Base-by-base conservation (phyloP, 257 asterid genomes). In the Buddleja alternifolia region DNA sequence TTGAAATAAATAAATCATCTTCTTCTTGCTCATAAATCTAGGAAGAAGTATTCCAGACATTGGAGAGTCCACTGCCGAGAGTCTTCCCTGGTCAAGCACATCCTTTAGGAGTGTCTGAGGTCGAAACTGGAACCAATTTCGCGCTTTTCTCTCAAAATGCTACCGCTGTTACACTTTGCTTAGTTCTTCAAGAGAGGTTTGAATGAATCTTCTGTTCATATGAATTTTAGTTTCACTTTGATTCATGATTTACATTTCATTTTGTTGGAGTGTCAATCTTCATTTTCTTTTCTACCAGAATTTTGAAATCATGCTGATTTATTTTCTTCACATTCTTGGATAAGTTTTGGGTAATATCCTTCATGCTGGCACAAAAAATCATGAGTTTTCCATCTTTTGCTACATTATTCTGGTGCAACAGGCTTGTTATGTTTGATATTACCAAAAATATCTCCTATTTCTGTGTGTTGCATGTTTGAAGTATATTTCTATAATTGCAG, bases 101-200 rank as follows among this genome's bases (percentile, higher is more conserved):
- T 74, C 99, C 96, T 45, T 67, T 93, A 45, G 99, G 99, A 75
- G 97, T 84, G 74, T 93, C 89, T 2, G 85, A 83, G 77, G 85
- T 81, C 67, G 96, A 90, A 81, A 78, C 24, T 75, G 97, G 99
- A 57, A 81, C 68, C 72, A 93, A 93, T 79, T 93, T 93, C 77
- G 95, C 99, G 7, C 83, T 93, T 70, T 93, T 87, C 78, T 87
- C 99, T 41, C 90, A 82, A 78, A 88, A 91, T 91, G 96, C 96
- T 67, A 85, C 93, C 45, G 73, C 86, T 23, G 90, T 91, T 74
- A 89, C 91, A 4, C 99, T 93, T 46, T 86, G 97, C 77, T 77
- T 93, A 65, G 55, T 78, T 69, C 93, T 84, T 72, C 85, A 80
- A 48, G 81, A 80, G 64, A 84, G 99, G 99, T 93, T 53, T 25